These are phyloP conservation scores for Umbelopsis sp. DNA, from an alignment of 192 early-diverging fungal genomes.

Conservation along the genomic window DNA sequence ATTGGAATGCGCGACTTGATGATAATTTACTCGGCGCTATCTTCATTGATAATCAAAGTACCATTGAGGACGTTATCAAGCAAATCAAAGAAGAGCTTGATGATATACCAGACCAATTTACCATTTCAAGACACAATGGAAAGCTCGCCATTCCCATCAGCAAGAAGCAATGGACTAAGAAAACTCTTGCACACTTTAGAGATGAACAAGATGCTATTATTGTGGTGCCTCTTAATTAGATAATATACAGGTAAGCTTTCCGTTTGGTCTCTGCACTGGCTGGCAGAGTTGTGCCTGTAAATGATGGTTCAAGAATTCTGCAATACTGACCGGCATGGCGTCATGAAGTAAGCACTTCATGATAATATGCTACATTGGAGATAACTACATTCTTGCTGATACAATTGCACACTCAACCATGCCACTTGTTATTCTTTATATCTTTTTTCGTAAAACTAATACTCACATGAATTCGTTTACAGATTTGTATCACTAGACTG, in stretches of 20 bases:
- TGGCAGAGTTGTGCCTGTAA: not conserved
- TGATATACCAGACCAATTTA: conserved; percentile 49
- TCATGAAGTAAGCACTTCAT: not conserved
- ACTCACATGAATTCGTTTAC: not conserved
- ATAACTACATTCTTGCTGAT: conserved; percentile 20
- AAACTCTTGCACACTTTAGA: conserved; percentile 53
- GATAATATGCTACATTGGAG: not conserved
- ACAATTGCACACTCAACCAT: not conserved
- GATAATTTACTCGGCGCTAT: conserved; percentile 61
- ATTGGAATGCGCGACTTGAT: conserved; percentile 43
- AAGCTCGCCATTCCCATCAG: conserved; percentile 59
- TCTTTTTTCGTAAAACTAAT: not conserved
- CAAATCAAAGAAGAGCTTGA: conserved; percentile 62
- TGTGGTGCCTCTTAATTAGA: conserved; percentile 17
- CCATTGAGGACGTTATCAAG: conserved; percentile 40
- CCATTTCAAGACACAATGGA: conserved; percentile 56
- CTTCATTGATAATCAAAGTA: conserved; percentile 49
- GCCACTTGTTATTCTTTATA: not conserved
- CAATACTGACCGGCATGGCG: conserved; percentile 12
- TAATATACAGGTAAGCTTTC: not conserved
- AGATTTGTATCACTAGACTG: not conserved
- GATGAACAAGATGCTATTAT: conserved; percentile 55
- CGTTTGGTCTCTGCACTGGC: not conserved
- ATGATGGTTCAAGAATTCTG: conserved; percentile 20
- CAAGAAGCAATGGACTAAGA: conserved; percentile 57